Evolutionary conservation across 345 rosid species (phyloP).

Genomic region (Cardamine occulta): DNA sequence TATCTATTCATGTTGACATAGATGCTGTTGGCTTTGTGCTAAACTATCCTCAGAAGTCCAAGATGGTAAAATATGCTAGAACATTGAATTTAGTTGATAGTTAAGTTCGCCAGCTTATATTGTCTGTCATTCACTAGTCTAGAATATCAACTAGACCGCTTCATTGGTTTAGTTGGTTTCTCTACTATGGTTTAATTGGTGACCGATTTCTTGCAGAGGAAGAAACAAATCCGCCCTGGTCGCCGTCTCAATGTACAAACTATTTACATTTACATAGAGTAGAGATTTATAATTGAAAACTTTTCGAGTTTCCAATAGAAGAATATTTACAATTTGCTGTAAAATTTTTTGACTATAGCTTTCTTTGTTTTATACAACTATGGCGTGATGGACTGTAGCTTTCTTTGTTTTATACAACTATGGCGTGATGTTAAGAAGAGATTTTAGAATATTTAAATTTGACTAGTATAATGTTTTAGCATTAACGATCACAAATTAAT

Average conservation of each 20-base stretch:
- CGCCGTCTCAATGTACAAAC: not conserved
- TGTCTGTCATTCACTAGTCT: conserved; percentile 11
- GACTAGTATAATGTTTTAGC: too few relatives aligned
- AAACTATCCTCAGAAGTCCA: conserved; percentile 24
- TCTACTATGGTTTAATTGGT: conserved; percentile 5
- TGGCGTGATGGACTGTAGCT: too few relatives aligned
- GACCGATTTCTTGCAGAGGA: conserved; percentile 13
- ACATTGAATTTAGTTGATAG: conserved; percentile 15
- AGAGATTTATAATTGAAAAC: not conserved
- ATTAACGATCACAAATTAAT: too few relatives aligned
- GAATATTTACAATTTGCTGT: not conserved
- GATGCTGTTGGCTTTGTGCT: conserved; percentile 12
- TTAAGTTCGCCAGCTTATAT: not conserved
- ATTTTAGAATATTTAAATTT: too few relatives aligned
- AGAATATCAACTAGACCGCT: not conserved
- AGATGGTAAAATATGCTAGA: conserved; percentile 20
- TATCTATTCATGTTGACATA: conserved; percentile 6
- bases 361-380: too few relatives aligned
- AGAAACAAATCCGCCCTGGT: not conserved
- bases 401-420: too few relatives aligned
- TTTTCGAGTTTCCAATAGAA: not conserved
- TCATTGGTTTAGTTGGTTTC: conserved; percentile 37
- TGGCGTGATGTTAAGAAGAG: too few relatives aligned
- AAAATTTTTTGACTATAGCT: too few relatives aligned
- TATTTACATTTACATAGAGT: too few relatives aligned